Evolutionary conservation across 2,329 filamentous ascomycete species (phyloP).

Genomic region (Paecilomyces sp.): DNA sequence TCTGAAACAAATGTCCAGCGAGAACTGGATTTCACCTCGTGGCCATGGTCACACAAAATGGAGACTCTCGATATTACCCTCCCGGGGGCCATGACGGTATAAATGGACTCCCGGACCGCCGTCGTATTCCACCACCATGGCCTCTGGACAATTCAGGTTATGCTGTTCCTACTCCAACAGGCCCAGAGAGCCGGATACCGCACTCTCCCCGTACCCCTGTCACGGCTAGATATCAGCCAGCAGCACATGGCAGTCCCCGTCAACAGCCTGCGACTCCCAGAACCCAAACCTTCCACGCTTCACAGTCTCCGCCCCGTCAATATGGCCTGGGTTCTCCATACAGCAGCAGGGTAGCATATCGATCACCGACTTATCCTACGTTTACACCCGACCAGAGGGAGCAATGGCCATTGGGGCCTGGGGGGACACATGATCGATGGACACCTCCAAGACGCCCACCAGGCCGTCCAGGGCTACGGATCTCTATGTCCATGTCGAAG

Average conservation of each 20-base stretch:
- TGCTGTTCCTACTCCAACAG: neutral
- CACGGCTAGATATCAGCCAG: neutral
- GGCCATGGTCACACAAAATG: conserved; percentile 40
- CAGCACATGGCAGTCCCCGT: neutral
- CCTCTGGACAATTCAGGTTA: conserved; percentile 14
- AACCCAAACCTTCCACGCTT: neutral
- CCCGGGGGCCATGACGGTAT: conserved; percentile 23
- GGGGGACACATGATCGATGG: conserved; percentile 15
- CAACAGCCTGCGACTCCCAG: neutral
- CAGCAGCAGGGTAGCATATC: conserved; percentile 12
- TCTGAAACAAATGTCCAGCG: conserved; percentile 34
- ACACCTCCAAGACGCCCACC: conserved; percentile 14
- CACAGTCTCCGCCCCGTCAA: neutral
- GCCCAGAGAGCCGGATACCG: neutral
- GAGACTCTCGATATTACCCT: conserved; percentile 26
- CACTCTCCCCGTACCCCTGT: neutral
- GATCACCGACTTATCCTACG: conserved; percentile 8
- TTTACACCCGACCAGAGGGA: conserved; percentile 11
- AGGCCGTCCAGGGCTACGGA: conserved; percentile 20
- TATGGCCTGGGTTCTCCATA: neutral
- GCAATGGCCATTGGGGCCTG: conserved; percentile 12
- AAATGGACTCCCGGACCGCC: conserved; percentile 15
- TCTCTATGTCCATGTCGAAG: conserved; percentile 30
- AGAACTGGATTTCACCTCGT: conserved; percentile 27
- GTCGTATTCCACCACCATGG: conserved; percentile 20